Base-by-base conservation (phyloP, 2,329 filamentous ascomycete genomes). In the Diplocarpon mali region DNA sequence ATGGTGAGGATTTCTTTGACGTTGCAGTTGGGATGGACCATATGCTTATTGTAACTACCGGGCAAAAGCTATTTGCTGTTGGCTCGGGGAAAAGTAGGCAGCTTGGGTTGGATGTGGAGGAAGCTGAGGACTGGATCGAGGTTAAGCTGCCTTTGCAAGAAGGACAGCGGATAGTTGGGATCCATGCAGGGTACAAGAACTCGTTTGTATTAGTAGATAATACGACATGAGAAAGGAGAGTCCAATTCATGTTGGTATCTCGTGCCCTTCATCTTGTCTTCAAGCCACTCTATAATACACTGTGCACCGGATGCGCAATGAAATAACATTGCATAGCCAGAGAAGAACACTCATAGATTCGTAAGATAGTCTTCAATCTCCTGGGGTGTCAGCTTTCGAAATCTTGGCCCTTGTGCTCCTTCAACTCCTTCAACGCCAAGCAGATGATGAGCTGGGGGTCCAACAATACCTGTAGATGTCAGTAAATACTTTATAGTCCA, bases 351-450 rank as follows among this genome's bases (percentile, higher is more conserved):
- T 60, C 54, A 96, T 76, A 98, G 79, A 76, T 95, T 96, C 66
- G 92, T 96, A 67, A 98, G 72, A 71, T 98, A 98, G 67, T 98
- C 92, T 73, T 98, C 92, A 62, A 98, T 96, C 71, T 98, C 92
- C 69, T 95, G 87, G 61, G 94, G 88, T 60, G 78, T 95, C 67
- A 98, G 71, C 76, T 95, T 94, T 67, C 88, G 78, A 78, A 95
- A 95, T 52, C 88, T 78, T 47, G 88, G 88, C 36, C 88, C 88
- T 56, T 80, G 76, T 15, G 85, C 85, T 51, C 85, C 85, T 60
- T 90, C 83, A 10, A 93, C 85, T 49, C 88, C 88, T 65, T 94
- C 88, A 51, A 88, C 85, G 40, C 92, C 92, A 49, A 98, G 76
- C 37, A 98, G 73, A 63, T 95, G 85, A 64, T 98, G 80, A 57